phyloP scores from a whole-genome alignment of 148 eudicot genomes.

The Amaranthus cruentus region DNA sequence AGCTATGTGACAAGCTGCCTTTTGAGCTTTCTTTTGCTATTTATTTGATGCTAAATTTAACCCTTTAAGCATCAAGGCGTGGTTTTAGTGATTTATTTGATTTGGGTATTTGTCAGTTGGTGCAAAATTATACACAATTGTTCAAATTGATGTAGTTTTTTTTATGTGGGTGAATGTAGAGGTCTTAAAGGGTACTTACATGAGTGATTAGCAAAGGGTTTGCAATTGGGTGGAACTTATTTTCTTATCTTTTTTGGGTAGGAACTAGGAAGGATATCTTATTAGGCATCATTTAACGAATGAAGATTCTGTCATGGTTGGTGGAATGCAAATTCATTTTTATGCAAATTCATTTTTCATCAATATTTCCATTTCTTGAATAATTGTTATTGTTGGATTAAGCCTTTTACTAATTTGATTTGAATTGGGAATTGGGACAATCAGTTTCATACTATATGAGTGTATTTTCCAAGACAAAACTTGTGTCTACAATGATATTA shows the following conservation, averaged over 20 bases:
- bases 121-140: slow-evolving; percentile 58
- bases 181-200: slow-evolving; percentile 75
- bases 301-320: slow-evolving; percentile 89
- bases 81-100: background rate
- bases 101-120: slow-evolving; percentile 22
- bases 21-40: too few relatives aligned
- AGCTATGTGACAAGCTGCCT: background rate
- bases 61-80: background rate
- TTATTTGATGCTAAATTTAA: too few relatives aligned
- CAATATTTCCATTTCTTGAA: background rate
- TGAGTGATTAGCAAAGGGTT: slow-evolving; percentile 78
- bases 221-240: slow-evolving; percentile 92
- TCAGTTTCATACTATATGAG: slow-evolving; percentile 87
- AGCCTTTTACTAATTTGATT: background rate
- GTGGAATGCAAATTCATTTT: slow-evolving; percentile 72
- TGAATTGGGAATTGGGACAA: slow-evolving; percentile 45
- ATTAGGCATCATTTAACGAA: slow-evolving; percentile 90
- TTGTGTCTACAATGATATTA: slow-evolving; percentile 85
- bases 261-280: slow-evolving; percentile 91
- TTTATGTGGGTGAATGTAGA: slow-evolving; percentile 18
- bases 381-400: background rate
- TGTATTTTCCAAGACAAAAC: slow-evolving; percentile 94
- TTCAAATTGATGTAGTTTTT: slow-evolving; percentile 81
- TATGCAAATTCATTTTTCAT: slow-evolving; percentile 47
- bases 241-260: slow-evolving; percentile 91